Conservation (phyloP, 495 filamentous ascomycete species). For the Talaromyces borbonicus region DNA sequence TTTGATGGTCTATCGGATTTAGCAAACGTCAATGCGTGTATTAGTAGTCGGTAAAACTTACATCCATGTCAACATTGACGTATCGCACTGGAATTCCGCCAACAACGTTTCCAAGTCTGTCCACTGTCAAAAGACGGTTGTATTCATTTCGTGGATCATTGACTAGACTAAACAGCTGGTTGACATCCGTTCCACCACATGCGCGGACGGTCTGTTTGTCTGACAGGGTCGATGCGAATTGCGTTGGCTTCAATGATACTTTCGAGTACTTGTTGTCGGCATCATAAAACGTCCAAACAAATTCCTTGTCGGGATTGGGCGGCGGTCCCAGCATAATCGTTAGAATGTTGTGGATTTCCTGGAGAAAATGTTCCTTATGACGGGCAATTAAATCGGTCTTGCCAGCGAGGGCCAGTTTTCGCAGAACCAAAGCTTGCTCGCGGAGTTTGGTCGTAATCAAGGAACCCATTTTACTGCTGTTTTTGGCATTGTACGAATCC, state of each 20-base stretch:
- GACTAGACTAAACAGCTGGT: slow-evolving; percentile 64
- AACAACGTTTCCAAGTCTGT: slow-evolving; percentile 68
- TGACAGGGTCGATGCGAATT: slow-evolving; percentile 43
- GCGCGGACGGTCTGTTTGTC: slow-evolving; percentile 34
- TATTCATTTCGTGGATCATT: slow-evolving; percentile 75
- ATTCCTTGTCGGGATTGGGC: slow-evolving; percentile 52
- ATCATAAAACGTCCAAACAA: slow-evolving; percentile 72
- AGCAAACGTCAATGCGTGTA: not conserved
- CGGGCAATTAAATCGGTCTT: slow-evolving; percentile 27
- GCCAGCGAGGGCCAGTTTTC: slow-evolving; percentile 31
- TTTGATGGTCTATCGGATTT: slow-evolving; percentile 44
- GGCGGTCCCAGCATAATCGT: slow-evolving; percentile 71
- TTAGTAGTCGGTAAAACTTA: slow-evolving; percentile 10
- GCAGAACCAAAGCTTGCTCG: slow-evolving; percentile 62
- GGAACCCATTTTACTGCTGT: slow-evolving; percentile 56
- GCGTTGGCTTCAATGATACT: slow-evolving; percentile 50
- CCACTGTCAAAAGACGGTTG: slow-evolving; percentile 59
- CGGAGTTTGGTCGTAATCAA: slow-evolving; percentile 80
- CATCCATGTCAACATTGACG: slow-evolving; percentile 67
- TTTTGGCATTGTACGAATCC: slow-evolving; percentile 65
- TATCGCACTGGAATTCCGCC: slow-evolving; percentile 64
- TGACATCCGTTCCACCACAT: slow-evolving; percentile 40
- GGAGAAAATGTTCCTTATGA: slow-evolving; percentile 61
- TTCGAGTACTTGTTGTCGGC: slow-evolving; percentile 49
- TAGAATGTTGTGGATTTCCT: slow-evolving; percentile 67